phyloP scores from a whole-genome alignment of 2,329 filamentous ascomycete species.

The Claviceps quebecensis region DNA sequence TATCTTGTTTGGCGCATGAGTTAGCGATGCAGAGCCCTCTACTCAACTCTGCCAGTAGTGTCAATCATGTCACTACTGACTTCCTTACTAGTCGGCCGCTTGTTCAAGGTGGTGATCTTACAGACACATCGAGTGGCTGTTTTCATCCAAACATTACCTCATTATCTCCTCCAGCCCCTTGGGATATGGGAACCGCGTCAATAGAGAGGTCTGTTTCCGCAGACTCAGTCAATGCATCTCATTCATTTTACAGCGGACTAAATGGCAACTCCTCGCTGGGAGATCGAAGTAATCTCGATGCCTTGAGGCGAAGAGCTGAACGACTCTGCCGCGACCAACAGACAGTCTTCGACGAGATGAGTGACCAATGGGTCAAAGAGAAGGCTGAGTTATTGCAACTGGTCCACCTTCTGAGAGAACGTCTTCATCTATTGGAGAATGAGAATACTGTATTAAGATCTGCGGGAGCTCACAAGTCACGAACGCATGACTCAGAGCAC shows the following conservation, averaged over 20 bases:
- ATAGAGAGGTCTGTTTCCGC: constrained; percentile 17
- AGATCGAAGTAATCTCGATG: constrained; percentile 37
- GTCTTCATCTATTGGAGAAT: constrained; percentile 21
- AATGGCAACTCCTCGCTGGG: constrained; percentile 19
- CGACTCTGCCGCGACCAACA: constrained; percentile 43
- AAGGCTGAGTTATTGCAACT: constrained; percentile 27
- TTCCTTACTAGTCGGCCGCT: background rate
- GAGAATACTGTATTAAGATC: constrained; percentile 22
- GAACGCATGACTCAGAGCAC: constrained; percentile 17
- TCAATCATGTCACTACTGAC: background rate
- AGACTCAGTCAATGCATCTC: constrained; percentile 17
- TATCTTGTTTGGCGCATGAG: background rate
- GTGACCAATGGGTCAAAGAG: constrained; percentile 31
- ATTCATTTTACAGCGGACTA: constrained; percentile 25
- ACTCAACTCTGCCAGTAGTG: background rate
- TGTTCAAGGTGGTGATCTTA: background rate
- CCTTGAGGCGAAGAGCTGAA: constrained; percentile 37
- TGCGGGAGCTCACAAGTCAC: constrained; percentile 16
- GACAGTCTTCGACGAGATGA: constrained; percentile 37
- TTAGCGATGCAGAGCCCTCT: background rate
- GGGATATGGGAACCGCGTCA: constrained; percentile 9
- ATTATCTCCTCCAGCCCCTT: constrained; percentile 4
- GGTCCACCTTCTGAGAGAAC: constrained; percentile 26
- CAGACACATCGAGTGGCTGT: background rate
- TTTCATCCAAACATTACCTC: constrained; percentile 5